Conservation (phyloP, 495 filamentous ascomycete genomes). For the Daldinia grandis region DNA sequence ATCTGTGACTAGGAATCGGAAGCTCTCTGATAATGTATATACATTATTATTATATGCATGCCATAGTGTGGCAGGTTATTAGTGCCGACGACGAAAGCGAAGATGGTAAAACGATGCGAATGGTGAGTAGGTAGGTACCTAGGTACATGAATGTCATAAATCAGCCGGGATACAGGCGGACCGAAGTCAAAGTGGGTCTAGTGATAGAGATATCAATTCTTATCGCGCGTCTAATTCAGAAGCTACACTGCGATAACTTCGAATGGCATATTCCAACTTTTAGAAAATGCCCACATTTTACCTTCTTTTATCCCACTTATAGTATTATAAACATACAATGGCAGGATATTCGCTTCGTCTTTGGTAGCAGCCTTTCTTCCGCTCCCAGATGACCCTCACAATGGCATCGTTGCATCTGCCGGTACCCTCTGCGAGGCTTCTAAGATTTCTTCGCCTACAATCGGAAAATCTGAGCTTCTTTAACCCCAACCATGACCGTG, state of each 20-base stretch:
- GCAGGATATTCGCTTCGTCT: slow-evolving; percentile 24
- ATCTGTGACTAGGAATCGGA: not conserved
- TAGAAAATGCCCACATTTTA: not conserved
- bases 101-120: not conserved
- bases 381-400: not conserved
- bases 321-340: slow-evolving; percentile 4
- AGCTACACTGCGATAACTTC: slow-evolving; percentile 1
- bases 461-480: slow-evolving; percentile 63
- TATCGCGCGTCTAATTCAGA: slow-evolving; percentile 8
- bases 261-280: not conserved
- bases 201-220: slow-evolving; percentile 22
- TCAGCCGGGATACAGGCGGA: slow-evolving; percentile 21
- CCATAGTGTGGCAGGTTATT: not conserved
- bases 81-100: not conserved
- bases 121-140: slow-evolving; percentile 1
- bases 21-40: not conserved
- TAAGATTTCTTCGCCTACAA: slow-evolving; percentile 70
- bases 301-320: not conserved
- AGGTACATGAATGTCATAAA: not conserved
- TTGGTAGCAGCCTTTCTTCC: slow-evolving; percentile 11
- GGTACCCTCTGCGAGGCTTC: slow-evolving; percentile 65
- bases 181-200: slow-evolving; percentile 17
- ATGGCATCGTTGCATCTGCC: slow-evolving; percentile 47
- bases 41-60: not conserved
- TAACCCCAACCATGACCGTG: slow-evolving; percentile 52